phyloP scores from a whole-genome alignment of 2,329 filamentous ascomycete species.

The Hypomyces rosellus region DNA sequence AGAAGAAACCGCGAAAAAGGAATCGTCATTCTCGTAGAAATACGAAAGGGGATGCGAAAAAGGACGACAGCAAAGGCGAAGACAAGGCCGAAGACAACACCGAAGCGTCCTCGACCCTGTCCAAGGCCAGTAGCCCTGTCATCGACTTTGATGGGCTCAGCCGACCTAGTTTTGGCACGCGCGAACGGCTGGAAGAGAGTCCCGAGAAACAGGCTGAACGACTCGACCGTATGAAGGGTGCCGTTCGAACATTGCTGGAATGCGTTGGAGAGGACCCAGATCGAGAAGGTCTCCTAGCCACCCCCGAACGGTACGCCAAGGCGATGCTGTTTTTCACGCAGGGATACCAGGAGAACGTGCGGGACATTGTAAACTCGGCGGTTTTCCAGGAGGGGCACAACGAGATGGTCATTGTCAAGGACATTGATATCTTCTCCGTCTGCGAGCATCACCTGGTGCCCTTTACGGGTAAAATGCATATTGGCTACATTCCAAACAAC shows the following conservation, averaged over 20 bases:
- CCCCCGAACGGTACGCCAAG: conserved; percentile 84
- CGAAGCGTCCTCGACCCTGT: not conserved
- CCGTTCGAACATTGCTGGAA: conserved; percentile 60
- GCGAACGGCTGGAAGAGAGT: conserved; percentile 53
- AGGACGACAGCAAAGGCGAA: not conserved
- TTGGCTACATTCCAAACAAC: conserved; percentile 90
- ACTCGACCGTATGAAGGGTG: conserved; percentile 52
- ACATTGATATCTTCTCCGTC: conserved; percentile 89
- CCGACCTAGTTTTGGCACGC: conserved; percentile 56
- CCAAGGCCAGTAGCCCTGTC: conserved; percentile 41
- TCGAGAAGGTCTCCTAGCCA: conserved; percentile 57
- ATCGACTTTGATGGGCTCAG: conserved; percentile 58
- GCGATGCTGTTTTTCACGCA: conserved; percentile 95
- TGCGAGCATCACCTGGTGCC: conserved; percentile 98
- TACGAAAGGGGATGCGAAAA: not conserved
- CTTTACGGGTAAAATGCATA: conserved; percentile 99
- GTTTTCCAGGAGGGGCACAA: conserved; percentile 97
- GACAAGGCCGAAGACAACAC: not conserved
- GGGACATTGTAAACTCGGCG: conserved; percentile 85
- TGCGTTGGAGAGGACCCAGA: conserved; percentile 64
- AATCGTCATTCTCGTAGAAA: conserved; percentile 14
- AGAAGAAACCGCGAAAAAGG: conserved; percentile 21
- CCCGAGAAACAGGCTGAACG: conserved; percentile 38
- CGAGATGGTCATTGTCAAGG: conserved; percentile 95
- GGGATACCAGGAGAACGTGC: conserved; percentile 91